A percentile compares a stretch with the other conserved stretches of the same genome.
Conservation (phyloP, 495 filamentous ascomycete species). For the Schizothecium vesticola region DNA sequence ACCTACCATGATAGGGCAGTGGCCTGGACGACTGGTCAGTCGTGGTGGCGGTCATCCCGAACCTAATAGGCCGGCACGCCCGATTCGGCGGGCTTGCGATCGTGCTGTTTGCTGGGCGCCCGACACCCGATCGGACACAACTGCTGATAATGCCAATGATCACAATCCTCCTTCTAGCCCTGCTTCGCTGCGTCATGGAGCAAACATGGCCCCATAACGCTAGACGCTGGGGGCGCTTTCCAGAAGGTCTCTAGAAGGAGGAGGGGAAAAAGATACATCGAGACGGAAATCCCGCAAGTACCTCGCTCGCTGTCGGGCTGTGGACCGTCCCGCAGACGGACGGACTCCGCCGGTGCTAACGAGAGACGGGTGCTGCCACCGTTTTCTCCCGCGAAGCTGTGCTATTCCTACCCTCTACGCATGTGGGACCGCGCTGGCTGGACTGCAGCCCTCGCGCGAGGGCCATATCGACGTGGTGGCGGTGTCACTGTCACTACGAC, state of each 20-base stretch:
- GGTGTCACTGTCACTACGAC: neutral
- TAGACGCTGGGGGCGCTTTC: conserved; percentile 1
- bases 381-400: neutral
- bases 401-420: neutral
- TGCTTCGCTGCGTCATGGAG: neutral
- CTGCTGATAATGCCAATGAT: neutral
- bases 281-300: conserved; percentile 14
- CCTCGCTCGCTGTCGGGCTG: neutral
- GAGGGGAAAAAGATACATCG: conserved; percentile 5
- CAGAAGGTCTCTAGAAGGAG: conserved; percentile 5
- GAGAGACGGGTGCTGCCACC: neutral
- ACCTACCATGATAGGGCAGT: conserved; percentile 44
- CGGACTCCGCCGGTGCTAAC: neutral
- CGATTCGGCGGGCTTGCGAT: neutral
- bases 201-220: neutral
- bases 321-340: conserved; percentile 1
- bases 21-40: neutral
- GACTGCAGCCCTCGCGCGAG: neutral
- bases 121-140: neutral
- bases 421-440: neutral
- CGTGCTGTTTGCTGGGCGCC: neutral
- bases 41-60: neutral
- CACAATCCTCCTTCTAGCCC: neutral
- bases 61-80: too few species aligned
- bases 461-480: neutral